Conservation (phyloP, 2,329 filamentous ascomycete genomes). For the Trichoderma sp. region DNA sequence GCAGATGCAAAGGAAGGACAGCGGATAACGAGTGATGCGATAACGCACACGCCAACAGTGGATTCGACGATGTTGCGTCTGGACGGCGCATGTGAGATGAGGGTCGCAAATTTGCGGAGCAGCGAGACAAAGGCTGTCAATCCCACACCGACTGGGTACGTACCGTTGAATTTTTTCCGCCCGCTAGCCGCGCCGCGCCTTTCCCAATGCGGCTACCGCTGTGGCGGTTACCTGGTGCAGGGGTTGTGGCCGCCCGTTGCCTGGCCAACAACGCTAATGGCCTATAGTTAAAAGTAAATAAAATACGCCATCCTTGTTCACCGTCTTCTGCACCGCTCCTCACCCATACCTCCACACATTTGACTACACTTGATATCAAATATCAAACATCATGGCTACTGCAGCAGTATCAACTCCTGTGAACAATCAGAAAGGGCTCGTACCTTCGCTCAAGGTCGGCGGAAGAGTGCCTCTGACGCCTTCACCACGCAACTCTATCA, state of each 20-base stretch:
- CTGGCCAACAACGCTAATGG: constrained; percentile 36
- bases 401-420: constrained; percentile 81
- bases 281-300: constrained; percentile 43
- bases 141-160: constrained; percentile 19
- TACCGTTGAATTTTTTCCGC: constrained; percentile 1
- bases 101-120: constrained; percentile 20
- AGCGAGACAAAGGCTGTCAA: neutral
- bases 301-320: constrained; percentile 31
- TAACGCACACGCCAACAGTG: neutral
- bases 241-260: constrained; percentile 33
- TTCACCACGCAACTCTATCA: constrained; percentile 68
- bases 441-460: constrained; percentile 88
- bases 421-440: constrained; percentile 92
- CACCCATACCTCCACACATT: neutral
- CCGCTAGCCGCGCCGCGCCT: neutral
- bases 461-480: constrained; percentile 93
- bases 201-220: neutral
- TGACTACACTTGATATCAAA: constrained; percentile 21
- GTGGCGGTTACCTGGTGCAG: constrained; percentile 13
- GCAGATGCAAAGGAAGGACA: neutral
- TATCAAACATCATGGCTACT: constrained; percentile 64
- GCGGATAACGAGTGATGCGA: neutral
- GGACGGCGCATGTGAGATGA: constrained; percentile 16
- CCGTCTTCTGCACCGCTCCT: constrained; percentile 25
- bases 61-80: constrained; percentile 13